Evolutionary conservation across 176 grass and related monocot species (phyloP), one percentile per base, ranked within the genome.

Genomic region (Juncus effusus): DNA sequence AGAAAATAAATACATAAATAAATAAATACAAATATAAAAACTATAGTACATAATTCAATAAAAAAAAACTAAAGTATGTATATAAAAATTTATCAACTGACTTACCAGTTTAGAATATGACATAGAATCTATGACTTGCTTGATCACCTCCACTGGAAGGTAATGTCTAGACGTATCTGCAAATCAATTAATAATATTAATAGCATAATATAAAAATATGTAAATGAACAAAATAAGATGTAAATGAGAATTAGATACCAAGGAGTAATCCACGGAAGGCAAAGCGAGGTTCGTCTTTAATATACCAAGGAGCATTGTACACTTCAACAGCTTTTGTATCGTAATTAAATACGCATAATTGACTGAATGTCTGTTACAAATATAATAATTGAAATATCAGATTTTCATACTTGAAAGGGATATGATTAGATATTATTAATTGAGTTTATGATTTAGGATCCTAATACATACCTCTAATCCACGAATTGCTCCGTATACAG

Each of bases 21-120:
- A 3, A 38, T 52, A 62, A 62, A 36, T 81, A 83, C 52, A 49
- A 49, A 70, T 40, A n/a, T 11, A 62, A 40, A 69, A 68, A 3
- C 28, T 53, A 50, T 4, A 40, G n/a, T 35, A 40, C 19, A 28
- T 28, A 28, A 50, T 56, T 50, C 2, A 81, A 4, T 28, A 69
- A 12, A 28, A 61, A 61, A 6, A 54, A 45, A 70, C 6, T 58
- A 44, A 35, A 59, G 42, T 35, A 8, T 8, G 15, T 38, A 39
- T 69, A 12, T 68, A n/a, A 54, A 13, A 74, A 35, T 13, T 41
- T 4, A 61, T 45, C 37, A 52, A 19, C 45, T 61, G 42, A 10
- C 64, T 96, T 86, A 97, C 93, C 82, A 97, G 78, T 84, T 97
- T 97, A 88, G 88, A 42, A 83, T 84, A 97, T 13, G 93, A 97